Base-by-base conservation (phyloP, 805 yeast species). In the Wilhelminamyces savonicus region DNA sequence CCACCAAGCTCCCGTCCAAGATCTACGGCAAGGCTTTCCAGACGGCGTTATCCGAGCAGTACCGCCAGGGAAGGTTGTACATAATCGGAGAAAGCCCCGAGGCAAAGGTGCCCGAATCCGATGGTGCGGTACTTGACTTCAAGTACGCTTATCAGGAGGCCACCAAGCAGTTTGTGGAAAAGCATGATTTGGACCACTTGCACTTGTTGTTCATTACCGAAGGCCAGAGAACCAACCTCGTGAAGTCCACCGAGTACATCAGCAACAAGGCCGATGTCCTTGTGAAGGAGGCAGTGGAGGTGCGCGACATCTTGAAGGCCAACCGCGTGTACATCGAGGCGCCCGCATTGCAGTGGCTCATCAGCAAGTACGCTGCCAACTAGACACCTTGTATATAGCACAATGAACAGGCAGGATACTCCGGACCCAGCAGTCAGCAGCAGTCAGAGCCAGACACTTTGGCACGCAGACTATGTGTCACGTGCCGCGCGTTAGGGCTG, bases 261-360 rank as follows among this genome's bases (percentile, higher is more conserved):
- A 71, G 73, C 37, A 55, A 59, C 18, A 74, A 71, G 44, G 72
- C 83, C 26, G 80, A 71, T 36, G 76, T 87, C 20, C 58, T 82
- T 37, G 74, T 76, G 39, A 78, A 81, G 52, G 94, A 85, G 47
- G 82, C 80, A 14, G 74, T 86, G 21, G 83, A 81, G 50, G 90
- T 88, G 13, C 76, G 88, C 57, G 95, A 87, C 52, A 47, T 88
- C 29, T 71, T 88, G 38, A 81, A 76, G 57, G 90, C 96, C 10
- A 73, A 81, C 46, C 71, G 85, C 41, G 63, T 87, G 35, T 74
- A 75, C 43, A 71, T 87, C 35, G 95, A 86, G 56, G 61, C 73
- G 43, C 62, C 63, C 15, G 88, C 95, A 2, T 70, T 87, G 42
- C 74, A 78, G 49, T 78, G 76, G 66, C 62, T 64, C 32, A 65